Conservation (phyloP, 2,329 filamentous ascomycete genomes). For the Fusarium luffae region DNA sequence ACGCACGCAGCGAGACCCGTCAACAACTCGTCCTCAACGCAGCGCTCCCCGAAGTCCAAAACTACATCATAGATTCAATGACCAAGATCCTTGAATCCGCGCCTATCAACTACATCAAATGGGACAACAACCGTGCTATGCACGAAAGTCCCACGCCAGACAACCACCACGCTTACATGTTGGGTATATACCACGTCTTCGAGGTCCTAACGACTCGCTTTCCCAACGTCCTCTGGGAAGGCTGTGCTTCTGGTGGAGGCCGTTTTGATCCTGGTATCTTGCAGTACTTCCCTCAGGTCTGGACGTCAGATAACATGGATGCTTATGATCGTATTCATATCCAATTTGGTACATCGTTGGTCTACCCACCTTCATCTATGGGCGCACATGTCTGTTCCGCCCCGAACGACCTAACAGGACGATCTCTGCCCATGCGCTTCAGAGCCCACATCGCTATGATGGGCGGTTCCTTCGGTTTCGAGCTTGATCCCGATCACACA, state of each 20-base stretch:
- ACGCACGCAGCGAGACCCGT: constrained; percentile 66
- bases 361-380: constrained; percentile 72
- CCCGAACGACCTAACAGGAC: constrained; percentile 67
- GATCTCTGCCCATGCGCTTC: constrained; percentile 67
- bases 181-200: constrained; percentile 72
- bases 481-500: constrained; percentile 67
- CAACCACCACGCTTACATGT: constrained; percentile 68
- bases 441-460: constrained; percentile 75
- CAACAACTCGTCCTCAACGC: constrained; percentile 72
- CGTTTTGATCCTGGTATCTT: constrained; percentile 72
- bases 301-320: constrained; percentile 75
- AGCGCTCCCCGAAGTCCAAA: constrained; percentile 69
- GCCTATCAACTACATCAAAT: constrained; percentile 71
- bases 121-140: constrained; percentile 75
- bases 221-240: constrained; percentile 72
- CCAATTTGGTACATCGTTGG: constrained; percentile 71
- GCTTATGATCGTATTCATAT: constrained; percentile 69
- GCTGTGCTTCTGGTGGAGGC: constrained; percentile 72
- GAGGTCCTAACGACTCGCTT: constrained; percentile 68
- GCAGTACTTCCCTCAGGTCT: constrained; percentile 73
- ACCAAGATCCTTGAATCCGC: constrained; percentile 64
- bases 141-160: constrained; percentile 67
- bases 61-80: constrained; percentile 68
- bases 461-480: constrained; percentile 74
- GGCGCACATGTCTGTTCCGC: constrained; percentile 72